Percentiles rank a stretch among this genome's conserved stretches.
Conservation (phyloP, 176 grass and related monocot species). For the Phoenix roebelenii region DNA sequence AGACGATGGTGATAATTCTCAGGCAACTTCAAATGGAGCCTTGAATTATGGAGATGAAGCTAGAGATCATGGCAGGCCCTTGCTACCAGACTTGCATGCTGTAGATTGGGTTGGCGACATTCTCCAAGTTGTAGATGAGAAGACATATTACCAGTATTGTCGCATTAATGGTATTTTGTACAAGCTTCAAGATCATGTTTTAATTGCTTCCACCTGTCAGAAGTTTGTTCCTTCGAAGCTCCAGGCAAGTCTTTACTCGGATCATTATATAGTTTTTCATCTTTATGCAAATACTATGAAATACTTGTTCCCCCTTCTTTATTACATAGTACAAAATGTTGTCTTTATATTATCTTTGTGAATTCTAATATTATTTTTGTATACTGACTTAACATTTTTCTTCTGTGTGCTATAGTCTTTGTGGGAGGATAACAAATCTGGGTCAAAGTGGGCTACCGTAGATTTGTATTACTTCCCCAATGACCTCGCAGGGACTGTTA, state of each 20-base stretch:
- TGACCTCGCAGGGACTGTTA: slow-evolving; percentile 21
- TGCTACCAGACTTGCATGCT: neutral
- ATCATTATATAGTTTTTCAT: neutral
- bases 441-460: slow-evolving; percentile 36
- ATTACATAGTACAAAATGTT: too few species aligned
- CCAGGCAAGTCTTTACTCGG: slow-evolving; percentile 17
- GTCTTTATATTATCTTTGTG: too few species aligned
- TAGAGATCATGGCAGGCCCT: slow-evolving; percentile 2
- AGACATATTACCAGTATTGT: slow-evolving; percentile 34
- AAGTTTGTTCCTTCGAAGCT: slow-evolving; percentile 24
- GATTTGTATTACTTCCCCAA: slow-evolving; percentile 25
- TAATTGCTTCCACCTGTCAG: slow-evolving; percentile 21
- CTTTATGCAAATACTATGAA: neutral
- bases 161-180: slow-evolving; percentile 28
- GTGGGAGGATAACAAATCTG: slow-evolving; percentile 44
- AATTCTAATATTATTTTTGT: neutral
- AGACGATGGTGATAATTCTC: slow-evolving; percentile 3
- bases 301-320: too few species aligned
- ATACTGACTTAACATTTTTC: slow-evolving; percentile 6
- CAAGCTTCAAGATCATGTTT: slow-evolving; percentile 39
- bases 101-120: slow-evolving; percentile 35
- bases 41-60: slow-evolving; percentile 22
- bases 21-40: slow-evolving; percentile 23
- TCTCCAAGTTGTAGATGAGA: slow-evolving; percentile 24
- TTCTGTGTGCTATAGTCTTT: slow-evolving; percentile 26